Conservation (phyloP, 2,329 filamentous ascomycete genomes). For the Rhynchosporium graminicola region DNA sequence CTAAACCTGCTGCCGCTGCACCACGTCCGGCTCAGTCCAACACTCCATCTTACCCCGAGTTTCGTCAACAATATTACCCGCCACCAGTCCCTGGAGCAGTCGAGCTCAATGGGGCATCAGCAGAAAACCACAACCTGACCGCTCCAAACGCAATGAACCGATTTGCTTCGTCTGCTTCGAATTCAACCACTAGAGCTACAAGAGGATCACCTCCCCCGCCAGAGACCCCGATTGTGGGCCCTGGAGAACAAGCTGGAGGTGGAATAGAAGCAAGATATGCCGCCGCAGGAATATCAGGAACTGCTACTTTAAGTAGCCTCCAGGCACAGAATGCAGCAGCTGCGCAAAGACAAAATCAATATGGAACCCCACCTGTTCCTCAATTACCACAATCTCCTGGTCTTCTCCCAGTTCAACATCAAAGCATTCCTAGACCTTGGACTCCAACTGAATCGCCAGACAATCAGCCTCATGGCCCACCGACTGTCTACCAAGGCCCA, state of each 20-base stretch:
- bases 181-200: conserved; percentile 87
- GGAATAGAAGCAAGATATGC: conserved; percentile 92
- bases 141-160: conserved; percentile 55
- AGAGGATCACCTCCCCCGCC: conserved; percentile 93
- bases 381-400: conserved; percentile 41
- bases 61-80: conserved; percentile 53
- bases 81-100: conserved; percentile 47
- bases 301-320: conserved; percentile 76
- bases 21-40: conserved; percentile 30
- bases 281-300: conserved; percentile 84
- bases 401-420: conserved; percentile 37
- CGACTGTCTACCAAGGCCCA: conserved; percentile 86
- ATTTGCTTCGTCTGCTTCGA: conserved; percentile 82
- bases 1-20: conserved; percentile 32
- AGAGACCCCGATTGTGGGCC: conserved; percentile 82
- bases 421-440: conserved; percentile 69
- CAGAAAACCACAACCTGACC: conserved; percentile 28
- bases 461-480: conserved; percentile 82
- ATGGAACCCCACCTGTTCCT: conserved; percentile 54
- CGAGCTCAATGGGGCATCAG: conserved; percentile 29
- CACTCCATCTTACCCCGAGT: conserved; percentile 32
- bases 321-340: conserved; percentile 76
- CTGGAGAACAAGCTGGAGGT: conserved; percentile 68
- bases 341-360: conserved; percentile 78
- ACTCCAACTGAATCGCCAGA: conserved; percentile 91